Base-by-base conservation (phyloP, 805 yeast species). In the Candida vartiovaarae region DNA sequence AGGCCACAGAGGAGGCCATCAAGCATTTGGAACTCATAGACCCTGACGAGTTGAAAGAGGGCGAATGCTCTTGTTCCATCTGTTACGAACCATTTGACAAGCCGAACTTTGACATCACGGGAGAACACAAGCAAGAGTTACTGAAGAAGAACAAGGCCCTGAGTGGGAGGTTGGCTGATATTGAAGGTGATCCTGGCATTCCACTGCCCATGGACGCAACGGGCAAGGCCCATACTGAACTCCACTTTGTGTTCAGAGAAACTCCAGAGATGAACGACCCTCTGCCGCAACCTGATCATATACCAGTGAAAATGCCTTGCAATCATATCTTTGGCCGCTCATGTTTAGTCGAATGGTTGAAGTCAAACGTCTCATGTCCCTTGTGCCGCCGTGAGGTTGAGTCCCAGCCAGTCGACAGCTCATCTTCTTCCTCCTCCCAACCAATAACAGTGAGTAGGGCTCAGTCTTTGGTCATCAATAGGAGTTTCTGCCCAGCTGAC, bases 261-360 rank as follows among this genome's bases (percentile, higher is more conserved):
- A 36, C 27, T 3, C 31, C 8, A 11, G 32, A 15, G 27, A 11
- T 2, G 15, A 38, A 40, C 26, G 30, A 35, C 26, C 37, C 35
- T 8, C 8, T 4, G 3, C 5, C n/a, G 28, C 43, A 44, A 26
- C 45, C 43, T 11, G 51, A 45, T 33, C 96, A 91, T 59, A 62
- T 72, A 4, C 84, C 96, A 0, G 72, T 84, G 0, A 66, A 74
- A 46, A 71, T 90, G 78, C 93, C 95, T 0, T 90, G 98, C 61
- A 78, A 78, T 4, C 98, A 90, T 59, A 61, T 81, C 0, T 91
- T 91, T 68, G 97, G 98, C 6, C 73, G 80, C 46, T 75, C 80
- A 7, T 90, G 98, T 63, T 67, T 90, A 24, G 72, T 71, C 39
- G 86, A 84, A 54, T 91, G 98, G 98, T 73, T 90, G 35, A 74